A percentile compares a stretch with the other conserved stretches of the same genome.
Evolutionary conservation across 1,284 basidiomycete species (phyloP).

Genomic region (Tylopilus orsonianus): DNA sequence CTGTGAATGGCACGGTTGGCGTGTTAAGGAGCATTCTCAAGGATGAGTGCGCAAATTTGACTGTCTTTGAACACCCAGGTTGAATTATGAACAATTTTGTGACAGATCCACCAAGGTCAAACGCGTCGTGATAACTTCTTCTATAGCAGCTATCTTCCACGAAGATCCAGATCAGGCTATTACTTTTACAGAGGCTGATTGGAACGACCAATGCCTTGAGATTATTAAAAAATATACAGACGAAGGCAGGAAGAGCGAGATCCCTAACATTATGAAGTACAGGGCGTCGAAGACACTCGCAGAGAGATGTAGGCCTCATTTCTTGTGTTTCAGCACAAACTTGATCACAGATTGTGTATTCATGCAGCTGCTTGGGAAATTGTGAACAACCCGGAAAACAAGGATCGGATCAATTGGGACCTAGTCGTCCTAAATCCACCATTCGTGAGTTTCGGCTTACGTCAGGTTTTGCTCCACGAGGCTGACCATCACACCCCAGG

Average conservation of each 20-base stretch:
- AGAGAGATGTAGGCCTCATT: conserved; percentile 46
- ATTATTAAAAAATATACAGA: conserved; percentile 54
- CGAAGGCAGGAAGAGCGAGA: conserved; percentile 45
- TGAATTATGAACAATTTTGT: background rate
- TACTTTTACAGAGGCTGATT: conserved; percentile 50
- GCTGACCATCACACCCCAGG: conserved; percentile 18
- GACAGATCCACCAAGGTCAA: conserved; percentile 44
- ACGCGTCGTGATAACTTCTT: conserved; percentile 67
- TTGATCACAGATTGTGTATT: background rate
- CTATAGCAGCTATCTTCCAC: conserved; percentile 51
- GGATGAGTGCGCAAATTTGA: too few relatives aligned
- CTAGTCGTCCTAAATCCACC: conserved; percentile 57
- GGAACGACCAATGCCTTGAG: conserved; percentile 55
- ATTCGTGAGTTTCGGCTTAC: conserved; percentile 39
- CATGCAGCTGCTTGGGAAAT: conserved; percentile 54
- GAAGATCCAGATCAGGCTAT: conserved; percentile 19
- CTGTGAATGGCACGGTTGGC: too few relatives aligned
- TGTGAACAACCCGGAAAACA: conserved; percentile 46
- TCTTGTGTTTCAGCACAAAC: background rate
- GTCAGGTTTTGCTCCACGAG: background rate
- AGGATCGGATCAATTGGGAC: conserved; percentile 50
- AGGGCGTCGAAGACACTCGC: conserved; percentile 68
- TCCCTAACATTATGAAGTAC: conserved; percentile 47
- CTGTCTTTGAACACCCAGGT: background rate
- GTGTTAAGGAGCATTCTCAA: too few relatives aligned